Conservation (phyloP, 2,329 filamentous ascomycete species). For the Alternaria sp. region DNA sequence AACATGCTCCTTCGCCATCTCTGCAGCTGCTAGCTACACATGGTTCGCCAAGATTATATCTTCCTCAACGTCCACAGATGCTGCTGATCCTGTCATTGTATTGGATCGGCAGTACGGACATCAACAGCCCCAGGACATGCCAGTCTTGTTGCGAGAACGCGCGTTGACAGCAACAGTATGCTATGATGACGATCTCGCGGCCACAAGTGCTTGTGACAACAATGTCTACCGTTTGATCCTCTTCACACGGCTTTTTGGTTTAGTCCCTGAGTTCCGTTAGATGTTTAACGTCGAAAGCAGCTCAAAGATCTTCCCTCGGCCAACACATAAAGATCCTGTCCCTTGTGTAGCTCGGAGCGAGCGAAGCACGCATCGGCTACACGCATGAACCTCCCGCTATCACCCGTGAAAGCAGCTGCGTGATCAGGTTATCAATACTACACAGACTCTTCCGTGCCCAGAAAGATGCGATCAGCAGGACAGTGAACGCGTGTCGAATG, state of each 20-base stretch:
- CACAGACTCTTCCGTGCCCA: background rate
- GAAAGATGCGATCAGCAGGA: background rate
- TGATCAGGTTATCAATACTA: background rate
- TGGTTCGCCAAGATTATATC: background rate
- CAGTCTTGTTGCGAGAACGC: background rate
- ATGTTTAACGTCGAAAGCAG: background rate
- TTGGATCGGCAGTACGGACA: background rate
- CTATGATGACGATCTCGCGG: background rate
- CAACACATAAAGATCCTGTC: background rate
- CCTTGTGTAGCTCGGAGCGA: background rate
- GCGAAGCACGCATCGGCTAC: background rate
- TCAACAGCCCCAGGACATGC: background rate
- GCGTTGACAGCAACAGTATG: background rate
- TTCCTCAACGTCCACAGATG: background rate
- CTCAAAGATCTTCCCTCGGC: background rate
- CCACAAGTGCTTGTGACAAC: background rate
- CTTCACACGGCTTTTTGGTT: background rate
- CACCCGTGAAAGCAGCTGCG: background rate
- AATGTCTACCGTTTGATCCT: background rate
- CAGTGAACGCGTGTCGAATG: background rate
- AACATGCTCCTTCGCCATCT: background rate
- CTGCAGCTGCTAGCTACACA: background rate
- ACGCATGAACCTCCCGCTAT: background rate
- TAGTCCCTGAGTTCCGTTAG: background rate
- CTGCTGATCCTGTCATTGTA: background rate